phyloP scores from a whole-genome alignment of 345 rosid genomes.

The Gossypium raimondii region DNA sequence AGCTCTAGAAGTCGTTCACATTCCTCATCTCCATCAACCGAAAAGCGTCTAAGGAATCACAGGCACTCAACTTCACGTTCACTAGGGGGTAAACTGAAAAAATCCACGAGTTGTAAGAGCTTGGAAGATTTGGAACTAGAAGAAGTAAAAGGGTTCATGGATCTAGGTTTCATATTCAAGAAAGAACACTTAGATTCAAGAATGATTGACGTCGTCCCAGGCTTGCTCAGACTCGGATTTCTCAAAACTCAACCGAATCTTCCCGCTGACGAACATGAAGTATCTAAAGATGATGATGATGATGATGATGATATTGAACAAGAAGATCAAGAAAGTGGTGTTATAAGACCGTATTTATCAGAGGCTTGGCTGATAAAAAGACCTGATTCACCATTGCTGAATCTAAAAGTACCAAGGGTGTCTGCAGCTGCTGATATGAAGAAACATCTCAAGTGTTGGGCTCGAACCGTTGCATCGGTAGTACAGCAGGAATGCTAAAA shows the following conservation, averaged over 20 bases:
- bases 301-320: conserved; percentile 9
- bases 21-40: conserved; percentile 34
- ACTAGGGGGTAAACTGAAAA: conserved; percentile 15
- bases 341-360: conserved; percentile 52
- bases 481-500: conserved; percentile 34
- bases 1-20: conserved; percentile 28
- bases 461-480: conserved; percentile 50
- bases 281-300: not conserved
- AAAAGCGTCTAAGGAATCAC: conserved; percentile 16
- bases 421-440: conserved; percentile 47
- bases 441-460: conserved; percentile 57
- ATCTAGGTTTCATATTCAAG: conserved; percentile 58
- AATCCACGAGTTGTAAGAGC: conserved; percentile 44
- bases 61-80: conserved; percentile 10
- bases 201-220: conserved; percentile 56
- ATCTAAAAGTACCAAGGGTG: conserved; percentile 35
- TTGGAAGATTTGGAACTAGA: conserved; percentile 52
- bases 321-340: conserved; percentile 16
- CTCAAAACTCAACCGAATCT: not conserved
- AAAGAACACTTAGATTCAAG: conserved; percentile 41
- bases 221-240: conserved; percentile 40
- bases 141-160: conserved; percentile 69
- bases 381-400: conserved; percentile 50
- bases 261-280: not conserved
- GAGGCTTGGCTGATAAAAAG: conserved; percentile 63